Percentiles rank a stretch among this genome's conserved stretches.
phyloP scores from a whole-genome alignment of 495 filamentous ascomycete species.

The Halenospora varia region DNA sequence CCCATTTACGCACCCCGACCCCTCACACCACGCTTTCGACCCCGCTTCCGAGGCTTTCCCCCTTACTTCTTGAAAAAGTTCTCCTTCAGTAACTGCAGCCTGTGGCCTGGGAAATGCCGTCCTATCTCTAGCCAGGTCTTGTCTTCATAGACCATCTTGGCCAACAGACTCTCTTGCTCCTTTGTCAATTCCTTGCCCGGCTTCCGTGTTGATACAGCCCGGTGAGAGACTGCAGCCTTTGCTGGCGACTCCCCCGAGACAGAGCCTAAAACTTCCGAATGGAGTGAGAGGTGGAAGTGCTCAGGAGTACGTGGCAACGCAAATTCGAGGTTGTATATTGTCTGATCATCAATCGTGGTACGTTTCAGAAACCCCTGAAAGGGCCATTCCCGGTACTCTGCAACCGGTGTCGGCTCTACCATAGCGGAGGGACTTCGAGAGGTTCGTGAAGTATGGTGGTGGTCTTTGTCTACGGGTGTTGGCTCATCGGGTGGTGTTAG shows the following conservation, averaged over 20 bases:
- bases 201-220: neutral
- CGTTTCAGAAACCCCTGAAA: neutral
- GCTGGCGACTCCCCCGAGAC: neutral
- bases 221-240: constrained; percentile 3
- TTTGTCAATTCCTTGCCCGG: constrained; percentile 3
- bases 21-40: neutral
- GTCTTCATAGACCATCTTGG: constrained; percentile 6
- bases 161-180: constrained; percentile 2
- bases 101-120: constrained; percentile 4
- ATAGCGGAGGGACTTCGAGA: neutral
- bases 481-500: no score
- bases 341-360: neutral
- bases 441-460: neutral
- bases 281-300: neutral
- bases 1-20: neutral
- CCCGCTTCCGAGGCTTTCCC: constrained; percentile 10
- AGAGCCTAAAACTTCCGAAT: constrained; percentile 1
- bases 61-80: constrained; percentile 6
- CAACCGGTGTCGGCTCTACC: neutral
- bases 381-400: neutral
- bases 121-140: constrained; percentile 6
- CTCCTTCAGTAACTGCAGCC: neutral
- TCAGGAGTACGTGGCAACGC: constrained; percentile 6
- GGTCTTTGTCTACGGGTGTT: neutral
- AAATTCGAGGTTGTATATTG: constrained; percentile 15